A percentile compares a stretch with the other conserved stretches of the same genome.
phyloP scores from a whole-genome alignment of 208 protist species.

The Wallacemonas collosoma region DNA sequence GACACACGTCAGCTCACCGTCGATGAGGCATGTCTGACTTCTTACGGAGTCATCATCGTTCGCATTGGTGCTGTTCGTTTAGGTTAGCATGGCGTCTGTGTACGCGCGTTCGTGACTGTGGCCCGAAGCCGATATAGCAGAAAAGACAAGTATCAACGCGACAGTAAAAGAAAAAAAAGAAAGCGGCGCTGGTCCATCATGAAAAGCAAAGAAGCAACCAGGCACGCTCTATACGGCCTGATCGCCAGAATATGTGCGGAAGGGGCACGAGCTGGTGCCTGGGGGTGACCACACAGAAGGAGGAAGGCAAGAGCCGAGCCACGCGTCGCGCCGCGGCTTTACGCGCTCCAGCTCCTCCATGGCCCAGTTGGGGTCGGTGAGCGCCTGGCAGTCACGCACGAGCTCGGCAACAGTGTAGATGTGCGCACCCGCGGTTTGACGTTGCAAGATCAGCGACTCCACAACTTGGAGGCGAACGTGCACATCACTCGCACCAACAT shows the following conservation, averaged over 20 bases:
- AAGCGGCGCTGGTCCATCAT: neutral
- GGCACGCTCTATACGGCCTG: neutral
- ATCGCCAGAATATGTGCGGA: conserved; percentile 38
- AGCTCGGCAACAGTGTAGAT: conserved; percentile 26
- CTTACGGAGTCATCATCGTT: too few species aligned
- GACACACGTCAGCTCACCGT: too few species aligned
- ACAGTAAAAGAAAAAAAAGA: conserved; percentile 17
- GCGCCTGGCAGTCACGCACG: conserved; percentile 40
- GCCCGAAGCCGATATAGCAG: too few species aligned
- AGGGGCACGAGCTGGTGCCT: conserved; percentile 62
- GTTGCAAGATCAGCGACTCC: neutral
- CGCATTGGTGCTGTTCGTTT: too few species aligned
- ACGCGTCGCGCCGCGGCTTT: conserved; percentile 40
- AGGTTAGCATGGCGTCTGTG: too few species aligned
- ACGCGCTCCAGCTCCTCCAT: conserved; percentile 79
- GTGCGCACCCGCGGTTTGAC: neutral
- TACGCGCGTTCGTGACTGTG: too few species aligned
- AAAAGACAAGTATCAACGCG: neutral
- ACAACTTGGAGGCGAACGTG: neutral
- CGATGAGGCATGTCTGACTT: too few species aligned
- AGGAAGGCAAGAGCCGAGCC: conserved; percentile 57
- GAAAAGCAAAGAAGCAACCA: neutral
- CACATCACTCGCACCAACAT: neutral
- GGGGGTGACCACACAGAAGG: conserved; percentile 67
- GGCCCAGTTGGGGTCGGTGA: conserved; percentile 75